phyloP scores from a whole-genome alignment of 2,329 filamentous ascomycete genomes.

The Paraphoma chrysanthemicola region DNA sequence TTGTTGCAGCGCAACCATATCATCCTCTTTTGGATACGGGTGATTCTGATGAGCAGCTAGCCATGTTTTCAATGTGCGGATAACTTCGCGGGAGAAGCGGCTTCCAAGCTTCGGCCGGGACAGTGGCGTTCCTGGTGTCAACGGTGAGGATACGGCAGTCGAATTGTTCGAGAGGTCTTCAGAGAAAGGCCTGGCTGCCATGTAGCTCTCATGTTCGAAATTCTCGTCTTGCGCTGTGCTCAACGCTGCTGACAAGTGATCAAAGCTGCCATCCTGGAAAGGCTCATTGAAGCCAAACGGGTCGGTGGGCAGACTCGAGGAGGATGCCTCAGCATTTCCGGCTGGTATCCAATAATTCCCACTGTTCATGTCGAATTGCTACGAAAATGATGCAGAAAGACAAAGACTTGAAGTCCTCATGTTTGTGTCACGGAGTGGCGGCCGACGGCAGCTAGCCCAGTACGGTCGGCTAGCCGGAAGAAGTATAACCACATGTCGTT shows the following conservation, averaged over 20 bases:
- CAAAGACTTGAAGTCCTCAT: neutral
- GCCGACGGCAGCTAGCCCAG: neutral
- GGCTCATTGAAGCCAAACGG: neutral
- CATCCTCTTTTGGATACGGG: slow-evolving; percentile 30
- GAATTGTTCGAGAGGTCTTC: slow-evolving; percentile 14
- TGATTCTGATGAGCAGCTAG: slow-evolving; percentile 26
- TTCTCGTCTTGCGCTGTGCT: neutral
- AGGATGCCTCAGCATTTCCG: neutral
- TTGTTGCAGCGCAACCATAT: slow-evolving; percentile 23
- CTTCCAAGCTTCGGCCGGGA: slow-evolving; percentile 22
- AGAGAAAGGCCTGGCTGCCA: neutral
- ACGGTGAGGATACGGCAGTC: slow-evolving; percentile 17
- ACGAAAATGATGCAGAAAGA: neutral
- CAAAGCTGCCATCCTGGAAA: slow-evolving; percentile 8
- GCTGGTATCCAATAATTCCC: no score
- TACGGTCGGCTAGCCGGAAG: neutral
- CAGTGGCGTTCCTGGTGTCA: slow-evolving; percentile 11
- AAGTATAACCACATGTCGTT: neutral
- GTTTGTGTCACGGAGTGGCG: neutral
- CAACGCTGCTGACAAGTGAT: slow-evolving; percentile 5
- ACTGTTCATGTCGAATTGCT: neutral
- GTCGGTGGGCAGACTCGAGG: neutral
- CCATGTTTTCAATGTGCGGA: slow-evolving; percentile 33
- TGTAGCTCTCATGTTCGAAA: neutral
- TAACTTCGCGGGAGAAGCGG: slow-evolving; percentile 33